phyloP scores from a whole-genome alignment of 2,329 filamentous ascomycete genomes.

The Beauveria brongniartii region DNA sequence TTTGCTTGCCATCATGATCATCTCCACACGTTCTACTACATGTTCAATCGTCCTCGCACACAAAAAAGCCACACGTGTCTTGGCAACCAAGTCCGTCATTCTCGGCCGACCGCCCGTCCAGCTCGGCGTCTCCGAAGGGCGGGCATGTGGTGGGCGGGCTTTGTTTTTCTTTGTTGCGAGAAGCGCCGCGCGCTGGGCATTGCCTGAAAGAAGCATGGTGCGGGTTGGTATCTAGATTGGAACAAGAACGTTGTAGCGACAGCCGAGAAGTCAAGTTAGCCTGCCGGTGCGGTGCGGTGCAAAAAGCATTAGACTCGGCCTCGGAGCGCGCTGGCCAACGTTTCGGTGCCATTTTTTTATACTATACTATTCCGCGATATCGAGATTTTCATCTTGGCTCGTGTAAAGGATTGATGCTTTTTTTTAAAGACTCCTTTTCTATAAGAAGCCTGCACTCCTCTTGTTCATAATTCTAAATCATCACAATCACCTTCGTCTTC shows the following conservation, averaged over 20 bases:
- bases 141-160: no score
- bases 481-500: background rate
- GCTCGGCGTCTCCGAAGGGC: background rate
- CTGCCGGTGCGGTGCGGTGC: no score
- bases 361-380: background rate
- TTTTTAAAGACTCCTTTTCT: background rate
- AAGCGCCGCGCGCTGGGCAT: background rate
- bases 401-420: background rate
- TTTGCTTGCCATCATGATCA: no score
- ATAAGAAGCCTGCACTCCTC: background rate
- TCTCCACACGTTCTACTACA: no score
- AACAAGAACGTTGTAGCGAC: background rate
- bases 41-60: no score
- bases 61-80: no score
- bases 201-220: no score
- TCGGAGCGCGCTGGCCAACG: no score
- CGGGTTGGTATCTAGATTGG: no score
- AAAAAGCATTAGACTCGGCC: no score
- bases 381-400: background rate
- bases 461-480: background rate
- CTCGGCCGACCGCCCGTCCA: no score
- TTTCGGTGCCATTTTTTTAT: background rate
- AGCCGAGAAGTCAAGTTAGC: background rate
- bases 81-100: no score
- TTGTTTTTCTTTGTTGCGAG: background rate